phyloP scores from a whole-genome alignment of 768 basidiomycete genomes.

The Amanita rimosa region DNA sequence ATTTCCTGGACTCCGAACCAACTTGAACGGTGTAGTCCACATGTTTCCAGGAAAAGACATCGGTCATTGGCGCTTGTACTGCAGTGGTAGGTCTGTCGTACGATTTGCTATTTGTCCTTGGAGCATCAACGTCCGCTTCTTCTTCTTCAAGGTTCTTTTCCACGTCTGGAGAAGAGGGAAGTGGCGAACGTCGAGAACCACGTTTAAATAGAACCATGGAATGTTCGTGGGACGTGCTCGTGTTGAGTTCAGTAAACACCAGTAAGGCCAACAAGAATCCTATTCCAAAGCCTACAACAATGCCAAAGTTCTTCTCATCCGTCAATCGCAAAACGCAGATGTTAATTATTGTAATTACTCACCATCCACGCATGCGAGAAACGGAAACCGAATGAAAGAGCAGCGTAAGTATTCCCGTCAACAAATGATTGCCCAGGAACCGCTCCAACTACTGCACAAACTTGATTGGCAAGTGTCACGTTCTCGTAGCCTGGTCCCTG shows the following conservation, averaged over 20 bases:
- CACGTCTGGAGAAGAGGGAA: constrained; percentile 9
- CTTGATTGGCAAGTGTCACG: constrained; percentile 51
- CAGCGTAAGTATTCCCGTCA: constrained; percentile 41
- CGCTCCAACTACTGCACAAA: constrained; percentile 64
- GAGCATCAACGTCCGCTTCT: not conserved
- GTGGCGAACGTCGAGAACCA: constrained; percentile 21
- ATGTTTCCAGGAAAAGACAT: constrained; percentile 76
- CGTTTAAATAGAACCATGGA: constrained; percentile 56
- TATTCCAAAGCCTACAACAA: constrained; percentile 53
- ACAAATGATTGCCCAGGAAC: constrained; percentile 49
- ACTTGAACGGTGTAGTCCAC: constrained; percentile 57
- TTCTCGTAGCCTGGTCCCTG: constrained; percentile 51
- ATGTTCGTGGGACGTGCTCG: constrained; percentile 23
- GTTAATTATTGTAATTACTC: constrained; percentile 8
- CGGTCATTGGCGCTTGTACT: constrained; percentile 31
- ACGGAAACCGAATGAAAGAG: constrained; percentile 36
- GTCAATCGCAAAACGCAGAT: not conserved
- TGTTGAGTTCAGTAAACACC: constrained; percentile 45
- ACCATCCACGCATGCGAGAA: constrained; percentile 32
- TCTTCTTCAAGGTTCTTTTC: constrained; percentile 16
- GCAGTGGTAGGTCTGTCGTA: constrained; percentile 20
- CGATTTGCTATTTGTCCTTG: constrained; percentile 9
- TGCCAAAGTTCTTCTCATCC: constrained; percentile 51
- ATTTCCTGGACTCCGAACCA: constrained; percentile 28
- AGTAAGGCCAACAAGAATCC: constrained; percentile 48